Conservation (phyloP, 495 filamentous ascomycete genomes). For the Daldinia caldariorum region DNA sequence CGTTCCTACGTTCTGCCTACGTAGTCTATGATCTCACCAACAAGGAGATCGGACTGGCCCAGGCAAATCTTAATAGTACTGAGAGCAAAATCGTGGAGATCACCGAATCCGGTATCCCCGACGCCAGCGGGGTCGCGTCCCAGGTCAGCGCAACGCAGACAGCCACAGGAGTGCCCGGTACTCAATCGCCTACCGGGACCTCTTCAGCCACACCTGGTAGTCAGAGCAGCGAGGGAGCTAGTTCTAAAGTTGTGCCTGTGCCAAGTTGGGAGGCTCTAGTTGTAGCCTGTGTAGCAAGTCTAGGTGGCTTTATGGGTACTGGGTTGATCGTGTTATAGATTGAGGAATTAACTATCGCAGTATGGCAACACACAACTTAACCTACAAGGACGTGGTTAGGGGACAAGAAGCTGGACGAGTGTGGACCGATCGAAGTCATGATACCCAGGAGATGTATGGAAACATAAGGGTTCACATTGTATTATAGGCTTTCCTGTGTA, state of each 20-base stretch:
- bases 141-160: conserved; percentile 35
- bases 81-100: conserved; percentile 60
- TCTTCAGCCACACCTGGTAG: conserved; percentile 16
- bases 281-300: conserved; percentile 32
- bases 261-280: conserved; percentile 36
- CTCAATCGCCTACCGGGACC: conserved; percentile 10
- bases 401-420: not conserved
- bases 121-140: conserved; percentile 50
- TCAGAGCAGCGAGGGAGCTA: conserved; percentile 14
- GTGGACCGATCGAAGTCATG: conserved; percentile 1
- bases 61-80: conserved; percentile 83
- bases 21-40: conserved; percentile 91
- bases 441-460: not conserved
- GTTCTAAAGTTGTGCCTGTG: conserved; percentile 27
- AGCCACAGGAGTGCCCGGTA: conserved; percentile 25
- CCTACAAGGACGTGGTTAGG: not conserved
- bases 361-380: not conserved
- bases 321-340: conserved; percentile 42
- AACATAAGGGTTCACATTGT: not conserved
- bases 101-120: conserved; percentile 52
- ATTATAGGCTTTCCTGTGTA: not conserved
- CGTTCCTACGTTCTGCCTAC: conserved; percentile 91
- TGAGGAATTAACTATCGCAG: not conserved
- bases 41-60: conserved; percentile 84
- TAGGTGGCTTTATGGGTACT: conserved; percentile 44